Percentiles rank a stretch among this genome's conserved stretches.
These are phyloP conservation scores for Dryadomyces sulphureus DNA, from an alignment of 2,329 filamentous ascomycete genomes.

Conservation along the genomic window DNA sequence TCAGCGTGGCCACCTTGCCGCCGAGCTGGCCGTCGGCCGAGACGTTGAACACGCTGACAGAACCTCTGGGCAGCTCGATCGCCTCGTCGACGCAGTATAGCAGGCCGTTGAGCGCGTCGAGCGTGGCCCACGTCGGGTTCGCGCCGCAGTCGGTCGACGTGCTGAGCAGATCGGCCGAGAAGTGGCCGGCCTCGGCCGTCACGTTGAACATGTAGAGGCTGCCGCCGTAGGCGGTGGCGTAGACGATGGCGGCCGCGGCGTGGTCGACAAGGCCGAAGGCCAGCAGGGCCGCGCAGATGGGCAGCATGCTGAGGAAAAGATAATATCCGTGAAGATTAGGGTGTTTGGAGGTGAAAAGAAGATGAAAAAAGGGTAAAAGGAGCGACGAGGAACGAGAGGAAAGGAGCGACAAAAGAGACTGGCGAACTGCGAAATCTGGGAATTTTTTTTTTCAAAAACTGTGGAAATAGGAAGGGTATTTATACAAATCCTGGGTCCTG, in stretches of 20 bases:
- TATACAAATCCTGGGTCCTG: too few relatives aligned
- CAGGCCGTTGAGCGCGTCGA: conserved; percentile 30
- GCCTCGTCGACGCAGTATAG: conserved; percentile 50
- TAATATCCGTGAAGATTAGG: neutral
- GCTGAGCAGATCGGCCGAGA: conserved; percentile 18
- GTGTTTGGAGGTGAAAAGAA: neutral
- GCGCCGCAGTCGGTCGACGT: conserved; percentile 32
- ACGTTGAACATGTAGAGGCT: conserved; percentile 32
- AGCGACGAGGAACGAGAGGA: neutral
- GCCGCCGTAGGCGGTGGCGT: conserved; percentile 33
- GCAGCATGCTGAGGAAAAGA: neutral
- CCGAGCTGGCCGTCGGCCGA: conserved; percentile 28
- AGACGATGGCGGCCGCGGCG: conserved; percentile 25
- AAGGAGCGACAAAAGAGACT: too few relatives aligned
- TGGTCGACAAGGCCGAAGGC: conserved; percentile 13
- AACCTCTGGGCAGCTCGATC: too few relatives aligned
- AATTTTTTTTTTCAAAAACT: too few relatives aligned
- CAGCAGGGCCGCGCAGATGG: conserved; percentile 1
- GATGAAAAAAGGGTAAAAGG: neutral
- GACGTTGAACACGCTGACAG: conserved; percentile 29
- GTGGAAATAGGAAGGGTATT: too few relatives aligned
- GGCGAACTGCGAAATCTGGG: too few relatives aligned
- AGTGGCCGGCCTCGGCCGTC: conserved; percentile 12
- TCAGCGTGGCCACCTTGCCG: conserved; percentile 22
- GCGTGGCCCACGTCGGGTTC: conserved; percentile 45